Percentiles rank a stretch among this genome's conserved stretches.
Evolutionary conservation across 192 early-diverging fungal species (phyloP).

Genomic region (Rhizoclosmatium sp.): DNA sequence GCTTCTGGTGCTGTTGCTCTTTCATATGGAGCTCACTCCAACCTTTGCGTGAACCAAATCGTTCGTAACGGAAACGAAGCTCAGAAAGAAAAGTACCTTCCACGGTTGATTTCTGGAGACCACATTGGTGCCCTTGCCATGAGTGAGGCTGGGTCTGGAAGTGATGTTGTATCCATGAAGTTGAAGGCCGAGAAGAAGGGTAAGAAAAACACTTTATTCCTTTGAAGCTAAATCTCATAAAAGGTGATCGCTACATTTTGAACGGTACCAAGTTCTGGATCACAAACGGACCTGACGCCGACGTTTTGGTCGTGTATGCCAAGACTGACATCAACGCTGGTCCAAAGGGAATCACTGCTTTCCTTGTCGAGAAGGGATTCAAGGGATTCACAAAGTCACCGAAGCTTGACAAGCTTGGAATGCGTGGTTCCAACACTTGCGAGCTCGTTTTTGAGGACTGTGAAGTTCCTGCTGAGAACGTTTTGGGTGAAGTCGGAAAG

Average conservation of each 20-base stretch:
- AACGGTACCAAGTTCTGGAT: conserved; percentile 98
- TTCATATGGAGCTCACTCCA: conserved; percentile 96
- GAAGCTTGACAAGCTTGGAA: conserved; percentile 95
- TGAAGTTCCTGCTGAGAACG: conserved; percentile 87
- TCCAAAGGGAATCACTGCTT: conserved; percentile 92
- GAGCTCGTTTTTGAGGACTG: conserved; percentile 95
- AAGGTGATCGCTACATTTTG: conserved; percentile 76
- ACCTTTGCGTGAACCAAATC: conserved; percentile 97
- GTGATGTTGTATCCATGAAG: conserved; percentile 94
- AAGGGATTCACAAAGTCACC: conserved; percentile 84
- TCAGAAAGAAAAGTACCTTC: conserved; percentile 91
- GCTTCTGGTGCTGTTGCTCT: conserved; percentile 90
- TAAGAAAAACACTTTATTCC: conserved; percentile 6
- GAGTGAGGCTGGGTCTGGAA: conserved; percentile 90
- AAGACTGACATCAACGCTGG: conserved; percentile 85
- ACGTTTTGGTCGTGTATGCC: conserved; percentile 90
- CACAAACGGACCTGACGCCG: conserved; percentile 88
- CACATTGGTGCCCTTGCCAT: conserved; percentile 93
- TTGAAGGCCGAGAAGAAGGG: conserved; percentile 81
- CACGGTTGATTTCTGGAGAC: conserved; percentile 85
- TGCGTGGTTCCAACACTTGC: conserved; percentile 96
- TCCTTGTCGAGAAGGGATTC: conserved; percentile 88
- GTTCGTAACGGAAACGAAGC: conserved; percentile 85
- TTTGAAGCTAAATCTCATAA: not conserved
- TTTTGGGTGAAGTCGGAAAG: conserved; percentile 81